Percentiles rank a stretch among this genome's conserved stretches.
Evolutionary conservation across 768 basidiomycete species (phyloP).

Genomic region (Plicaturopsis crispa): DNA sequence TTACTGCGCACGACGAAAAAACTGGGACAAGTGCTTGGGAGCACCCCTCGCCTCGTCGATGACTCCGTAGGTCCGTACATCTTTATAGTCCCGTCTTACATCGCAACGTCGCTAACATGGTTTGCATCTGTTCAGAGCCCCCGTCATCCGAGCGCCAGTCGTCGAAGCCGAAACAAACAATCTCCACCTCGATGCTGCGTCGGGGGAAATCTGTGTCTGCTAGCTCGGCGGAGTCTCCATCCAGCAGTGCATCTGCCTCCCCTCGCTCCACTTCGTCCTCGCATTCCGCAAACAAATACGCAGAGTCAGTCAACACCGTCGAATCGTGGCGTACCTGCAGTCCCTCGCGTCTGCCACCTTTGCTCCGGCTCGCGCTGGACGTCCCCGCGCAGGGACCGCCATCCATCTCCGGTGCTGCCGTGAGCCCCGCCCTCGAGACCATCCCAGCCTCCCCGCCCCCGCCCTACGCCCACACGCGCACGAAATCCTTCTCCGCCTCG

Average conservation of each 20-base stretch:
- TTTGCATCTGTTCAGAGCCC: neutral
- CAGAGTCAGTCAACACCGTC: conserved; percentile 5
- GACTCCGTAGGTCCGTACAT: conserved; percentile 1
- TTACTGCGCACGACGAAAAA: conserved; percentile 53
- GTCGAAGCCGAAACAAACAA: too few relatives aligned
- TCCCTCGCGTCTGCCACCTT: neutral
- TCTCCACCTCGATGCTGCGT: too few relatives aligned
- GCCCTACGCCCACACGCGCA: conserved; percentile 7
- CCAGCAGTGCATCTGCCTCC: conserved; percentile 5
- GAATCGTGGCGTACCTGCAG: conserved; percentile 10
- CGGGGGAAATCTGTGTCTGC: too few relatives aligned
- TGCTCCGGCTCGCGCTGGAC: neutral
- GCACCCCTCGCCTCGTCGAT: conserved; percentile 52
- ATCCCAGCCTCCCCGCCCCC: conserved; percentile 12
- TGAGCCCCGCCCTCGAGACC: conserved; percentile 7
- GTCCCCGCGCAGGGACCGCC: conserved; percentile 4
- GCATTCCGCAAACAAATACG: neutral
- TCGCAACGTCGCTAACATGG: conserved; percentile 2
- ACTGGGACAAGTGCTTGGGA: conserved; percentile 50
- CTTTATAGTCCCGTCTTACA: too few relatives aligned
- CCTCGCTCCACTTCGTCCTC: conserved; percentile 10
- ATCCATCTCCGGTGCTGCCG: conserved; percentile 6
- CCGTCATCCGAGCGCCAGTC: too few relatives aligned
- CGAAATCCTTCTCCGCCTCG: conserved; percentile 15
- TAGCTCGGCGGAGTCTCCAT: too few relatives aligned